These are phyloP conservation scores for Iris macrosiphon DNA, from an alignment of 106 monocot genomes.

Conservation along the genomic window DNA sequence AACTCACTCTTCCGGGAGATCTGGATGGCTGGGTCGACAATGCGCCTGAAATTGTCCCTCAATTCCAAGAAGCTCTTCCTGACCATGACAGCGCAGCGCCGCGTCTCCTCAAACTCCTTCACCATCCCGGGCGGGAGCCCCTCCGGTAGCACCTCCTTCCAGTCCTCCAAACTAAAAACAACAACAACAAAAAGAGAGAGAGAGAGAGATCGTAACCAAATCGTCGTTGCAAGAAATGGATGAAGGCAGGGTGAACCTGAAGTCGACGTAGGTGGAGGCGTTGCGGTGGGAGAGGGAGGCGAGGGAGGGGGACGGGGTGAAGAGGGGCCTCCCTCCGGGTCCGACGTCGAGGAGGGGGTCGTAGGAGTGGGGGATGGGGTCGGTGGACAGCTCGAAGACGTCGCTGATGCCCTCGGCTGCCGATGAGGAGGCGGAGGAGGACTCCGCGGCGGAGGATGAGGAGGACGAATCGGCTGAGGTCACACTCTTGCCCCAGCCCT, in stretches of 20 bases:
- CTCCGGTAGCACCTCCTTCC: constrained; percentile 77
- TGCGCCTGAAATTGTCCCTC: constrained; percentile 80
- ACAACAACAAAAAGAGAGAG: too few species aligned
- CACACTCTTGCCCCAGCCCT: too few species aligned
- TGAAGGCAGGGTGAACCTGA: too few species aligned
- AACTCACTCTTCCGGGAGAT: constrained; percentile 53
- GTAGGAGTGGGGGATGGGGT: constrained; percentile 55
- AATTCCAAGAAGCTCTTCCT: constrained; percentile 85
- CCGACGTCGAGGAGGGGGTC: constrained; percentile 80
- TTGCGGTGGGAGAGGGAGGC: constrained; percentile 30
- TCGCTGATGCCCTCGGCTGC: constrained; percentile 23
- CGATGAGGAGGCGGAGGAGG: constrained; percentile 4
- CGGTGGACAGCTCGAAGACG: constrained; percentile 49
- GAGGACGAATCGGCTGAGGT: constrained; percentile 24
- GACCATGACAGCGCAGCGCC: constrained; percentile 84
- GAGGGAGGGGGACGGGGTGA: constrained; percentile 56
- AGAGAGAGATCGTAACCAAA: too few species aligned
- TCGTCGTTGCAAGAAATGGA: too few species aligned
- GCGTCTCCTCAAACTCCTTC: constrained; percentile 94
- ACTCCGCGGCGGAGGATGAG: constrained; percentile 16
- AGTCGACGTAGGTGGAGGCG: constrained; percentile 66
- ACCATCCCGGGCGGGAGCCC: constrained; percentile 77
- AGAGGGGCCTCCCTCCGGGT: constrained; percentile 67
- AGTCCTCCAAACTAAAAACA: constrained; percentile 71
- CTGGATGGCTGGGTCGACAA: constrained; percentile 44